Evolutionary conservation across 495 filamentous ascomycete genomes (phyloP).

Genomic region (Venustampulla echinocandica): DNA sequence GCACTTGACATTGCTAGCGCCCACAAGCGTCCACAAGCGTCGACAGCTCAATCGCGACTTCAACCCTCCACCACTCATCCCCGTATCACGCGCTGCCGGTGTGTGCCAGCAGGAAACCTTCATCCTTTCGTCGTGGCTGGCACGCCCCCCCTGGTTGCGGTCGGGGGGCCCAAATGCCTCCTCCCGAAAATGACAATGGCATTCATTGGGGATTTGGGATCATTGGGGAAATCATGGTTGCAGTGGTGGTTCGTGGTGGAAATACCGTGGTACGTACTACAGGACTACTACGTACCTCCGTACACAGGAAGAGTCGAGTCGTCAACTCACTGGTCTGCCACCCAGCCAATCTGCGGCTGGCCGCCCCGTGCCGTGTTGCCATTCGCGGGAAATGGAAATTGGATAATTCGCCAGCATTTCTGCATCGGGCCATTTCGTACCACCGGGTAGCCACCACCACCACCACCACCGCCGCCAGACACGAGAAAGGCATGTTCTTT

Average conservation of each 20-base stretch:
- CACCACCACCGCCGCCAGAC: too few relatives aligned
- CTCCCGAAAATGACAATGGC: too few relatives aligned
- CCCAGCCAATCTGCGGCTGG: conserved; percentile 15
- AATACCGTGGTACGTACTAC: too few relatives aligned
- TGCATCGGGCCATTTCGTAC: not conserved
- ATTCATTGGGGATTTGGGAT: too few relatives aligned
- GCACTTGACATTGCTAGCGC: conserved; percentile 7
- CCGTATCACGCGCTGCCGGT: conserved; percentile 5
- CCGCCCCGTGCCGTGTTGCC: conserved; percentile 17
- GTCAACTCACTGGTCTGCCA: too few relatives aligned
- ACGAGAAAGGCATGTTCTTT: too few relatives aligned
- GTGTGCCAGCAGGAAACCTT: not conserved
- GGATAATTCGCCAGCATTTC: not conserved
- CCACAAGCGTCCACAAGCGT: too few relatives aligned
- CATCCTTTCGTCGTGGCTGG: not conserved
- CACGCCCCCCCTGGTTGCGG: not conserved
- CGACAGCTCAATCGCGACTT: conserved; percentile 10
- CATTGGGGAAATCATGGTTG: too few relatives aligned
- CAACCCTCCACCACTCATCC: conserved; percentile 4
- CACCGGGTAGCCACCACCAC: too few relatives aligned
- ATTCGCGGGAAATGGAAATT: conserved; percentile 13
- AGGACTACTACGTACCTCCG: not conserved
- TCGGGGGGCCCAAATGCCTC: too few relatives aligned
- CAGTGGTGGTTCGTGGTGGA: too few relatives aligned
- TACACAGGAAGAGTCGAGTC: not conserved